phyloP scores from a whole-genome alignment of 805 yeast species.

The Kockiozyma suomiensis region DNA sequence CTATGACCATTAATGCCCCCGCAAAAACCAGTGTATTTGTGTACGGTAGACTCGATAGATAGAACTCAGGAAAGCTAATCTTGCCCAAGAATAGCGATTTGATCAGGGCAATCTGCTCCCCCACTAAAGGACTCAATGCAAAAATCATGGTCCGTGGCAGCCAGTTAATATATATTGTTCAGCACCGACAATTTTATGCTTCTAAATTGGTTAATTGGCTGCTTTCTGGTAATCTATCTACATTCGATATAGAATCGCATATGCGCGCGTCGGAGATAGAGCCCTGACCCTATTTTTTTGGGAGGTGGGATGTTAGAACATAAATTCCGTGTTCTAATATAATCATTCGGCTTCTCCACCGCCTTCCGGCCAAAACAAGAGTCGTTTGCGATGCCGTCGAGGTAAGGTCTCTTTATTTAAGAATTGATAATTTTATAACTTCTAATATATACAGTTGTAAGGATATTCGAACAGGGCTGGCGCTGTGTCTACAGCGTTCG shows the following conservation, averaged over 20 bases:
- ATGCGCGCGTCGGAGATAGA: too few species aligned
- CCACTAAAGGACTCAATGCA: background rate
- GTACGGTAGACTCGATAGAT: slow-evolving; percentile 5
- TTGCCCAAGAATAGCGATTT: background rate
- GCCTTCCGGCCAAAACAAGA: too few species aligned
- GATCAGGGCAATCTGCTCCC: background rate
- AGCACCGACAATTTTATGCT: background rate
- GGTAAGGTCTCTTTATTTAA: background rate
- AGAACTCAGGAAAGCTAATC: slow-evolving; percentile 8
- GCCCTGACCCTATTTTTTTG: too few species aligned
- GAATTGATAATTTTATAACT: background rate
- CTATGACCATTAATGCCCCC: background rate
- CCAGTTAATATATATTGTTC: background rate
- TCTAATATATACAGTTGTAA: slow-evolving; percentile 67
- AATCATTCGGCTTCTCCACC: too few species aligned
- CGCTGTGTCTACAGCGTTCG: slow-evolving; percentile 91
- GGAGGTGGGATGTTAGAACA: too few species aligned
- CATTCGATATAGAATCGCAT: too few species aligned
- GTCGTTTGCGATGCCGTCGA: slow-evolving; percentile 15
- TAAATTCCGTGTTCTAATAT: too few species aligned
- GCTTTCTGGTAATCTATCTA: too few species aligned
- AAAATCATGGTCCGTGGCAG: background rate
- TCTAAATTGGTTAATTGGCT: too few species aligned
- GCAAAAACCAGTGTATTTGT: slow-evolving; percentile 7
- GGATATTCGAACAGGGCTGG: slow-evolving; percentile 93